Evolutionary conservation across 257 asterid genomes (phyloP).

Genomic region (Rubia yunnanensis): DNA sequence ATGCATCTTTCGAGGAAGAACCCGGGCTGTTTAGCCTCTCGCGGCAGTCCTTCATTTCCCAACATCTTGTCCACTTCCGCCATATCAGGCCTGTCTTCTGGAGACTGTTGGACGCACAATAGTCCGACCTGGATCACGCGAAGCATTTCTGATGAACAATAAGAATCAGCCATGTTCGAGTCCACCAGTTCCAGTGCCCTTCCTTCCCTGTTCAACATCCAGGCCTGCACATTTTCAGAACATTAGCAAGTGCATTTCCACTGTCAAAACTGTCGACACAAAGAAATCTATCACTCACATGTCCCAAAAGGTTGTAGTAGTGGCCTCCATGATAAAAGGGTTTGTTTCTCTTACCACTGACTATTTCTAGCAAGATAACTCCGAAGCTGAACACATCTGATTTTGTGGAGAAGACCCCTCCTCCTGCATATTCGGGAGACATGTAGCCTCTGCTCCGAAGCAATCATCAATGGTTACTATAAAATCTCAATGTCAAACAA

Average conservation of each 20-base stretch:
- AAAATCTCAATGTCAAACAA: not conserved
- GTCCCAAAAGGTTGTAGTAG: slow-evolving; percentile 23
- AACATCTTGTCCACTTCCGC: slow-evolving; percentile 27
- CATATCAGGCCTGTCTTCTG: slow-evolving; percentile 34
- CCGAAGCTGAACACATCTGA: slow-evolving; percentile 35
- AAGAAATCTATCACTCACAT: slow-evolving; percentile 11
- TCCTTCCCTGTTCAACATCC: slow-evolving; percentile 23
- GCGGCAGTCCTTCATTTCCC: slow-evolving; percentile 22
- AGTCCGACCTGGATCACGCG: slow-evolving; percentile 22
- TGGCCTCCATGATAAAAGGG: slow-evolving; percentile 24
- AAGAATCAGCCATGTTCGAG: slow-evolving; percentile 4
- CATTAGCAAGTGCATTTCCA: too few species aligned
- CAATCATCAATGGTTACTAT: too few species aligned
- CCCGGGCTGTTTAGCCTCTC: slow-evolving; percentile 28
- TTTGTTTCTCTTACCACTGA: slow-evolving; percentile 25
- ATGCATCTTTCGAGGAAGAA: slow-evolving; percentile 19
- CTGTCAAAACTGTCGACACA: too few species aligned
- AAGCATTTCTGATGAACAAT: slow-evolving; percentile 9
- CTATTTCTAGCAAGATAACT: slow-evolving; percentile 22
- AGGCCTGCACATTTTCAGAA: slow-evolving; percentile 21
- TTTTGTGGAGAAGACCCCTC: slow-evolving; percentile 23
- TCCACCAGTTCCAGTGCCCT: slow-evolving; percentile 22
- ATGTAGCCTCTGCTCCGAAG: slow-evolving; percentile 23
- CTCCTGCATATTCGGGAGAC: slow-evolving; percentile 28
- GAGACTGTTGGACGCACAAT: slow-evolving; percentile 28